Evolutionary conservation across 805 yeast genomes (phyloP).

Genomic region (Lipomyces sp.): DNA sequence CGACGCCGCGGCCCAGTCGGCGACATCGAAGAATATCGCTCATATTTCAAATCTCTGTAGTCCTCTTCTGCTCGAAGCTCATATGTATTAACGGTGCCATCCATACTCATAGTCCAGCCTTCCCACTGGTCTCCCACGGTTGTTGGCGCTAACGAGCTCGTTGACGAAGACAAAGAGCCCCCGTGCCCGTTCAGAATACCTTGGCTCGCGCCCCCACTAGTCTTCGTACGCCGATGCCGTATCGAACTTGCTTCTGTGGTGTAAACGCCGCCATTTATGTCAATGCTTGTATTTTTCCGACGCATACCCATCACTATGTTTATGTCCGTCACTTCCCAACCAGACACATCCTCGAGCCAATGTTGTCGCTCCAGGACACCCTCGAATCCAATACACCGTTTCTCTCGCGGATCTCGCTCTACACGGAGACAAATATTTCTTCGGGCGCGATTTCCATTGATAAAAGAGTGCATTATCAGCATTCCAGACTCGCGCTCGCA

Average conservation of each 20-base stretch:
- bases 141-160: background rate
- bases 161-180: background rate
- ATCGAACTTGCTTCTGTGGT: background rate
- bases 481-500: slow-evolving; percentile 55
- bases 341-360: slow-evolving; percentile 63
- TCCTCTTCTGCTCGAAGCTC: slow-evolving; percentile 46
- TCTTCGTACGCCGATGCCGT: slow-evolving; percentile 1
- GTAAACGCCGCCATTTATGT: background rate
- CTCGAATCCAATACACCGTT: slow-evolving; percentile 82
- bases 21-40: slow-evolving; percentile 4
- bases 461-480: slow-evolving; percentile 68
- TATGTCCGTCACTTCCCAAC: slow-evolving; percentile 76
- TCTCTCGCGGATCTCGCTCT: slow-evolving; percentile 89
- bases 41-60: slow-evolving; percentile 1
- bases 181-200: background rate
- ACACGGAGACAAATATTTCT: slow-evolving; percentile 80
- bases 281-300: slow-evolving; percentile 25
- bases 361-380: slow-evolving; percentile 67
- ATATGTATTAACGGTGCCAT: slow-evolving; percentile 59
- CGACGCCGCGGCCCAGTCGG: background rate
- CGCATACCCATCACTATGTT: slow-evolving; percentile 71
- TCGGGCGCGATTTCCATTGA: slow-evolving; percentile 69
- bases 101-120: slow-evolving; percentile 73
- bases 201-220: background rate
- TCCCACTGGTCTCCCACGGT: slow-evolving; percentile 51